These are phyloP conservation scores for Cymbopogon flexuosus DNA, from an alignment of 202 grass and related monocot genomes.

Conservation along the genomic window DNA sequence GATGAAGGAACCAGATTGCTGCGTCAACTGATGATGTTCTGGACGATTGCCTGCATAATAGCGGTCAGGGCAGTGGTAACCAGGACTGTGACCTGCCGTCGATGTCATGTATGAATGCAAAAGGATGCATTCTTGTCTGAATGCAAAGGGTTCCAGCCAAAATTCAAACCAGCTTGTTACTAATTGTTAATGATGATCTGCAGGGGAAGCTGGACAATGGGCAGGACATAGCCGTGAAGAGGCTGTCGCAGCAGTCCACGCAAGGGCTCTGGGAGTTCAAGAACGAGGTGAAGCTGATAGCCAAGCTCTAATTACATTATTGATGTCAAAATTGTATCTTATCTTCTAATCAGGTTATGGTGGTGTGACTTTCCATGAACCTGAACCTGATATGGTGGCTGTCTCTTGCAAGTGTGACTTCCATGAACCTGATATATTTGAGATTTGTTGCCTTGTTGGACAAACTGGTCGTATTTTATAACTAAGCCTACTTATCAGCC, in stretches of 20 bases:
- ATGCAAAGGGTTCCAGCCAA: neutral
- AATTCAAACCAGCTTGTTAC: neutral
- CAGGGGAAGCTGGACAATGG: conserved; percentile 53
- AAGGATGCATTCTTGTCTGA: too few species aligned
- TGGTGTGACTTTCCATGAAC: too few species aligned
- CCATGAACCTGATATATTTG: too few species aligned
- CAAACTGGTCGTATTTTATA: too few species aligned
- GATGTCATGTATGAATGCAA: neutral
- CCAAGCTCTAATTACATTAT: too few species aligned
- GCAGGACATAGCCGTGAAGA: conserved; percentile 59
- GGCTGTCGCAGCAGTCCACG: conserved; percentile 49
- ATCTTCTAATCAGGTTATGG: too few species aligned
- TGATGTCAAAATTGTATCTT: too few species aligned
- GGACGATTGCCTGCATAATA: neutral
- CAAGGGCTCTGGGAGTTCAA: conserved; percentile 66
- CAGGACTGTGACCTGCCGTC: conserved; percentile 37
- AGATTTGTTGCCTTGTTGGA: too few species aligned
- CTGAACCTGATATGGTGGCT: too few species aligned
- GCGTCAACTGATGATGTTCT: neutral
- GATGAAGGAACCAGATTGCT: conserved; percentile 30
- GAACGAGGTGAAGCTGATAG: conserved; percentile 66
- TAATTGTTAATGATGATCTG: neutral
- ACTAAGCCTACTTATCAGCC: too few species aligned
- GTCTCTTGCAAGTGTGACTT: too few species aligned
- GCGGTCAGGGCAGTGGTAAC: conserved; percentile 10